A percentile compares a stretch with the other conserved stretches of the same genome.
These are phyloP conservation scores for Angomonas ambiguus DNA, from an alignment of 208 protist species.

Conservation along the genomic window DNA sequence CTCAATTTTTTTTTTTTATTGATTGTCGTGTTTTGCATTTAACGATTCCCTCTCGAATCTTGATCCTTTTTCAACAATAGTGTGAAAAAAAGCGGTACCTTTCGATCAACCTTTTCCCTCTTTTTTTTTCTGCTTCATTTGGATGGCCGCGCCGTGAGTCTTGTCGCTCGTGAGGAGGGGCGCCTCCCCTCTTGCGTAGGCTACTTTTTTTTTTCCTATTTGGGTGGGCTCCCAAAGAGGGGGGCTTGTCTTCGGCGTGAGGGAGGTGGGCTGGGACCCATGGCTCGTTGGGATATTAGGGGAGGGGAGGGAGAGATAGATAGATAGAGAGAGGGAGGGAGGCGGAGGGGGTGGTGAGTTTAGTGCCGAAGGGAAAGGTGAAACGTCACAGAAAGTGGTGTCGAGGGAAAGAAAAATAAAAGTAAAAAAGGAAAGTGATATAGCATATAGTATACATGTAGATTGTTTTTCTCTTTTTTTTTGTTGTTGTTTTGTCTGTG, in stretches of 20 bases:
- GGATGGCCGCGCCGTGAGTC: too few relatives aligned
- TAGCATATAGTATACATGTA: background rate
- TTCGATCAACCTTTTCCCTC: too few relatives aligned
- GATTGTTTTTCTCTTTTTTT: background rate
- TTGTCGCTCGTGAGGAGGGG: too few relatives aligned
- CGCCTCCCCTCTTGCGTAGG: too few relatives aligned
- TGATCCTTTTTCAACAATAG: too few relatives aligned
- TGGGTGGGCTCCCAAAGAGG: background rate
- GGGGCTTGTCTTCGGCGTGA: background rate
- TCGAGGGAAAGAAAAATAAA: slow-evolving; percentile 7
- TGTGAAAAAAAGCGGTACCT: too few relatives aligned
- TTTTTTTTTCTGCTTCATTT: too few relatives aligned
- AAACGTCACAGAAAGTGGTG: background rate
- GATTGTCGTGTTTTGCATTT: too few relatives aligned
- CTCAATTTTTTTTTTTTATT: background rate
- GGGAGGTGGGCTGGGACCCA: background rate
- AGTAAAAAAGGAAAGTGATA: slow-evolving; percentile 6
- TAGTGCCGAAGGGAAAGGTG: slow-evolving; percentile 9
- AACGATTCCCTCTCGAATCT: background rate
- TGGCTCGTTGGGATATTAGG: background rate
- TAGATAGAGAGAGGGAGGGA: background rate
- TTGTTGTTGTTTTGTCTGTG: background rate
- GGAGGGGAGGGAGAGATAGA: background rate
- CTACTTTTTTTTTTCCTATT: too few relatives aligned
- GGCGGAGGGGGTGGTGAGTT: background rate